Evolutionary conservation across 148 eudicot genomes (phyloP), one percentile per base, ranked within the genome.

Genomic region (Cornus kousa): DNA sequence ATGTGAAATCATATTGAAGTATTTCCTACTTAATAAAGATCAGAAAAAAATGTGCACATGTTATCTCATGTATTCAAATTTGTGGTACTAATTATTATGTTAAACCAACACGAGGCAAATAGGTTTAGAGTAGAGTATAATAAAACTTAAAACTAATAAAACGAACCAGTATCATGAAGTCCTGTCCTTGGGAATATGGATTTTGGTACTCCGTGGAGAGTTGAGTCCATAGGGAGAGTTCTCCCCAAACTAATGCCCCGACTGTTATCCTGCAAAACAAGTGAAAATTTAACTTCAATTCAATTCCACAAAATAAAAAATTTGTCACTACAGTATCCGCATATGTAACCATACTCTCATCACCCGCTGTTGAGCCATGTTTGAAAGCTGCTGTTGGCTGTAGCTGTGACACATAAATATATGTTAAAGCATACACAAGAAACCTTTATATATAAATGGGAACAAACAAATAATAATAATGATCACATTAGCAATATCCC

Each of bases 151-250:
- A 62, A 17, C n/a, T 43, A 57, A 59, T 11, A 74, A 53, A 64
- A 75, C 68, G 40, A 75, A 75, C 77, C 77, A 13, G 69, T 33
- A 64, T 39, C 37, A 14, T 75, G 33, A 37, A 75, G 35, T 65
- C 68, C 77, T 59, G 68, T 67, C 33, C 68, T 37, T 60, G 77
- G 17, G 14, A 35, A 35, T 14, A 37, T n/a, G 31, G 33, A 35
- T 35, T 75, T 64, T 75, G 70, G 70, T 39, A 14, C 68, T 64
- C 77, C 57, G 23, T 17, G 14, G n/a, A 75, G n/a, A 39, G 35
- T 14, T 39, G 77, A 12, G 8, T 39, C 70, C 55, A 14, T 39
- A 64, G 37, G 59, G 5, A 11, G 12, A 20, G 48, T 10, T 59
- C 68, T 74, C 31, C 68, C 77, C 77, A 33, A 64, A 35, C 20